phyloP scores from a whole-genome alignment of 2,329 filamentous ascomycete species.

The Pyrenophora tritici-repentis region DNA sequence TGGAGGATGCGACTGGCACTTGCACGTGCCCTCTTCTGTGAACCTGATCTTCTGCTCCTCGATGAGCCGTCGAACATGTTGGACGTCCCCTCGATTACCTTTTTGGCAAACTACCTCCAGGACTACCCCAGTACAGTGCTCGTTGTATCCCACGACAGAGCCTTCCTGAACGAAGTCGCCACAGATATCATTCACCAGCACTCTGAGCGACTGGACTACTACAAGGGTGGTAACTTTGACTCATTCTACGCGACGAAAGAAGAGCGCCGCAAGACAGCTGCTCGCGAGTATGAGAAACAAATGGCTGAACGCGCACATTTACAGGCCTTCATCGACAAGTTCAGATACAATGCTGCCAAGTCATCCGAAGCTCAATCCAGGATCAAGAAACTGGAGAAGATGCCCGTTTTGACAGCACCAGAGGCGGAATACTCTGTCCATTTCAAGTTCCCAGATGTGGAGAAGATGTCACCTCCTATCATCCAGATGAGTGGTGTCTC shows the following conservation, averaged over 20 bases:
- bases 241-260: conserved; percentile 85
- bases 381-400: conserved; percentile 98
- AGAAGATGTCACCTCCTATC: conserved; percentile 96
- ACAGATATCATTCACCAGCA: conserved; percentile 99
- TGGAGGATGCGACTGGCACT: conserved; percentile 98
- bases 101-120: conserved; percentile 94
- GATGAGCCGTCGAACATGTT: conserved; percentile 99
- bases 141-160: conserved; percentile 97
- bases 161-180: conserved; percentile 98
- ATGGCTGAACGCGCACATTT: conserved; percentile 92
- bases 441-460: conserved; percentile 96
- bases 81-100: conserved; percentile 99
- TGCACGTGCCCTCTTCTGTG: conserved; percentile 94
- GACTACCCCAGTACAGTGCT: conserved; percentile 91
- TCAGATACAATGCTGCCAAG: conserved; percentile 98
- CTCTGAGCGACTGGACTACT: conserved; percentile 96
- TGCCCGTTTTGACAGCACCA: conserved; percentile 88
- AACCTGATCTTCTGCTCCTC: conserved; percentile 91
- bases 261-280: conserved; percentile 93
- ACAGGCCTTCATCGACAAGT: conserved; percentile 98
- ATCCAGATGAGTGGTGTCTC: conserved; percentile 94
- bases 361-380: conserved; percentile 97
- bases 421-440: conserved; percentile 95
- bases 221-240: conserved; percentile 92
- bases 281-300: conserved; percentile 98